Evolutionary conservation across 371 early-diverging fungal species (phyloP), one percentile per base, ranked within the genome.

Genomic region (Haplosporangium sp.): DNA sequence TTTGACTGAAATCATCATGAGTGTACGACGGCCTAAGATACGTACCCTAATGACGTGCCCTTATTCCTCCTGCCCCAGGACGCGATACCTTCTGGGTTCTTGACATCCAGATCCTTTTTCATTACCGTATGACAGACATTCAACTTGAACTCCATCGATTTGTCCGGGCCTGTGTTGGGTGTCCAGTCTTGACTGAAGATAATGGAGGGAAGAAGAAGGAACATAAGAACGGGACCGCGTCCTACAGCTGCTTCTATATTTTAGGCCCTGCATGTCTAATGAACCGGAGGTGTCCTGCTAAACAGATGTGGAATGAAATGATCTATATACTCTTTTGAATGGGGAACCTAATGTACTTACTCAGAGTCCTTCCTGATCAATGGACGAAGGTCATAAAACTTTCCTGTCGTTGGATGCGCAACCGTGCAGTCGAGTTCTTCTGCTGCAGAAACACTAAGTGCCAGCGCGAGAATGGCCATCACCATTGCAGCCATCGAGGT

Each of bases 41-140:
- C 68, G 59, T 62, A 79, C 79, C 79, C 79, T 58, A 72, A 67
- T 57, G 79, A 79, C 8, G 51, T 55, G 45, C 79, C 79, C 60
- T 79, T 79, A 51, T 45, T 62, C 55, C 20, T 64, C 59, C 72
- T 79, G 36, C 69, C 79, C 79, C 79, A 79, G 6, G 79, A 64
- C 8, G 79, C 79, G 45, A 79, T 64, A 45, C 55, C 56, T 2
- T 61, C 65, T 0, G 73, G 79, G 40, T 72, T 37, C 59, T 79
- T 79, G 54, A 72, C 62, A 64, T 72, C 79, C 48, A 68, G 51
- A 13, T 79, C 69, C 56, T 63, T 64, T 12, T 64, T 14, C 21
- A 68, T 51, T 13, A 79, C 61, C 4, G 57, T 56, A 13, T 79
- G 79, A 48, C 79, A 79, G 47, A 79, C 63, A 42, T 79, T 79